These are phyloP conservation scores for Avena eriantha DNA, from an alignment of 176 grass and related monocot genomes.

Conservation along the genomic window DNA sequence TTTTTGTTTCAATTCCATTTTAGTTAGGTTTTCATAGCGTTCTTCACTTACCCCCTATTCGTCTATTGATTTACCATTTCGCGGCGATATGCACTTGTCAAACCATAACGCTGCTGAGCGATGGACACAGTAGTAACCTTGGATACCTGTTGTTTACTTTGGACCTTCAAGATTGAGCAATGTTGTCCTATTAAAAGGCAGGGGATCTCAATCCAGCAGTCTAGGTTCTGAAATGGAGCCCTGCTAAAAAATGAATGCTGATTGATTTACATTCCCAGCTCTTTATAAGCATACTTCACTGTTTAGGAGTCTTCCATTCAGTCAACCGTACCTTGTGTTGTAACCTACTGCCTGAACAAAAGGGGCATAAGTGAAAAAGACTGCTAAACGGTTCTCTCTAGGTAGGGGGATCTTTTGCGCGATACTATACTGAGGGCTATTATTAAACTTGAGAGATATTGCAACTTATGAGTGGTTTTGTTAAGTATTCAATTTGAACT, in stretches of 20 bases:
- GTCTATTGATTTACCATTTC: not conserved
- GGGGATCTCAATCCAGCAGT: not conserved
- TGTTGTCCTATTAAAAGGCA: not conserved
- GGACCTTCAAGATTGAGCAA: not conserved
- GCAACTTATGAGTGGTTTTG: not conserved
- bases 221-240: conserved; percentile 22
- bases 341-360: conserved; percentile 9
- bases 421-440: not conserved
- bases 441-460: conserved; percentile 9
- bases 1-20: conserved; percentile 1
- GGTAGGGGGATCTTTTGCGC: not conserved
- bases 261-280: conserved; percentile 36
- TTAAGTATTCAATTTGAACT: conserved; percentile 18
- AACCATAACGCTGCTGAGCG: not conserved
- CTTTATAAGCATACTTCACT: conserved; percentile 7
- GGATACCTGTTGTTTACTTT: not conserved
- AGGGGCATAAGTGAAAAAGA: not conserved
- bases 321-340: not conserved
- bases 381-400: not conserved
- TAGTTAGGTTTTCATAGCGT: conserved; percentile 17
- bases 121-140: conserved; percentile 6
- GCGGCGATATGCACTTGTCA: not conserved
- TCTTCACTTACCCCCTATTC: conserved; percentile 2
- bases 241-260: conserved; percentile 29
- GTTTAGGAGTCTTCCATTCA: not conserved